These are phyloP conservation scores for Salicornia ramosissima DNA, from an alignment of 148 eudicot species.

Conservation along the genomic window DNA sequence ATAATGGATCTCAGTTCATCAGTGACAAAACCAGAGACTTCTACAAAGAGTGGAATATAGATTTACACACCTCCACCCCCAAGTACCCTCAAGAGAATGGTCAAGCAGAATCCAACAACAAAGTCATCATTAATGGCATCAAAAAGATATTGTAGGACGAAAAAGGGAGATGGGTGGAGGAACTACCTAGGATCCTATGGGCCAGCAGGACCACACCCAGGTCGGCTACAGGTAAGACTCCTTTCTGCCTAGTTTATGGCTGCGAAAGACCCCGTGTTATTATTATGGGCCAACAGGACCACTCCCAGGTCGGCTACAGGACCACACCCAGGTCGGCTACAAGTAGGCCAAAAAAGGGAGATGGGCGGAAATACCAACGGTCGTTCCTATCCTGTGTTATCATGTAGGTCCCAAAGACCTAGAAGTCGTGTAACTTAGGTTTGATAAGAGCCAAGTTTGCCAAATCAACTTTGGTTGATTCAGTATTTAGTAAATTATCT, in stretches of 20 bases:
- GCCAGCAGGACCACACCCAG: not conserved
- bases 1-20: slow-evolving; percentile 3
- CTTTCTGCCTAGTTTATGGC: not conserved
- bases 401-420: too few species aligned
- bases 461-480: too few species aligned
- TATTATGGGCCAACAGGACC: too few species aligned
- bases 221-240: not conserved
- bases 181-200: not conserved
- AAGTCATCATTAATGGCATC: not conserved
- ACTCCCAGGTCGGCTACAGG: too few species aligned
- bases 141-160: not conserved
- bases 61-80: not conserved
- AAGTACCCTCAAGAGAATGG: not conserved
- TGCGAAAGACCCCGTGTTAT: too few species aligned
- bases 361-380: too few species aligned
- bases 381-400: too few species aligned
- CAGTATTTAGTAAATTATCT: too few species aligned
- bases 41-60: not conserved
- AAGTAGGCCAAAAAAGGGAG: not conserved
- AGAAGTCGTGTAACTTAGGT: too few species aligned
- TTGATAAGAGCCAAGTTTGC: too few species aligned
- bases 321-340: not conserved
- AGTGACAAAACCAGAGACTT: not conserved
- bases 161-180: not conserved
- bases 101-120: not conserved